phyloP scores from a whole-genome alignment of 805 yeast genomes.

The Kregervanrija delftensis region DNA sequence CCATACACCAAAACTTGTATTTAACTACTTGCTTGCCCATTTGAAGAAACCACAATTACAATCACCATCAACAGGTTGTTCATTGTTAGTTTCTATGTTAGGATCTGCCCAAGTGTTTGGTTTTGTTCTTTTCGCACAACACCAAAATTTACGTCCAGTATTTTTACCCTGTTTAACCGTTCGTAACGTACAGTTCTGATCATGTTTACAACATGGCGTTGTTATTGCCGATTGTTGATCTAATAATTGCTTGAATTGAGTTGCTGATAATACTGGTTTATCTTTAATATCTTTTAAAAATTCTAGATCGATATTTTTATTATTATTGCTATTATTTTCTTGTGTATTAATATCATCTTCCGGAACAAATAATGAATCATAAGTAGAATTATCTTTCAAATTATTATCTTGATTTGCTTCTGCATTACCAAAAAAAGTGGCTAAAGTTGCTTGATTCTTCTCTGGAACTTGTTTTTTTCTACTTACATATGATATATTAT shows the following conservation, averaged over 20 bases:
- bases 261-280: slow-evolving; percentile 7
- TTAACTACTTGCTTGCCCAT: slow-evolving; percentile 33
- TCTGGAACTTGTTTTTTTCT: slow-evolving; percentile 10
- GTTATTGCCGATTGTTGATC: slow-evolving; percentile 7
- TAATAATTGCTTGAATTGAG: slow-evolving; percentile 18
- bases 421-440: background rate
- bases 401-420: background rate
- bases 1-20: no score
- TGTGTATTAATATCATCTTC: slow-evolving; percentile 2
- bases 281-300: background rate
- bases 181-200: slow-evolving; percentile 37
- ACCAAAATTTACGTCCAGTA: slow-evolving; percentile 49
- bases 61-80: slow-evolving; percentile 13
- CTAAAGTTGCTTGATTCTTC: slow-evolving; percentile 9
- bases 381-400: background rate
- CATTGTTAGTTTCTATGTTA: slow-evolving; percentile 2
- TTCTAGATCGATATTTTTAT: background rate
- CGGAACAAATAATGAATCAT: slow-evolving; percentile 10
- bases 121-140: slow-evolving; percentile 33
- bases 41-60: slow-evolving; percentile 47
- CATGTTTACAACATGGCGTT: slow-evolving; percentile 41
- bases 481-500: slow-evolving; percentile 11
- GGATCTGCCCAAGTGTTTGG: slow-evolving; percentile 24
- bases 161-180: slow-evolving; percentile 38
- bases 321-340: background rate